Evolutionary conservation across 2,329 filamentous ascomycete species (phyloP).

Genomic region (Zelopaecilomyces penicillatus): DNA sequence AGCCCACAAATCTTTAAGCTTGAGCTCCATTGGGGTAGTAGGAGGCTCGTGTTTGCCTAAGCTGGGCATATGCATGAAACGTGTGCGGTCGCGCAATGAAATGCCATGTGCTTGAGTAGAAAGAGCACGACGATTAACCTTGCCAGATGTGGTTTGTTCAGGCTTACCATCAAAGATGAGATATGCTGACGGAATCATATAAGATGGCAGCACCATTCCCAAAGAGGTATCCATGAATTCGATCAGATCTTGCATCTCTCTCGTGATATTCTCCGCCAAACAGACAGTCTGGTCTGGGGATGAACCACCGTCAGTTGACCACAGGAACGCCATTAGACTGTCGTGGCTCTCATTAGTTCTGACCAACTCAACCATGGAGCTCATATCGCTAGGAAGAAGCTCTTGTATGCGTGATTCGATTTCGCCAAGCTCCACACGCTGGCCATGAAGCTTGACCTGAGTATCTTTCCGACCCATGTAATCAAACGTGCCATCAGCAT

Average conservation of each 20-base stretch:
- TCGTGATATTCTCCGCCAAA: conserved; percentile 4
- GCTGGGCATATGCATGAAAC: neutral
- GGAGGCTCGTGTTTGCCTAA: conserved; percentile 3
- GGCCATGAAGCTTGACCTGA: conserved; percentile 8
- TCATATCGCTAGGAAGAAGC: conserved; percentile 4
- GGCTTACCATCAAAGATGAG: conserved; percentile 9
- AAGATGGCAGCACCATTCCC: conserved; percentile 5
- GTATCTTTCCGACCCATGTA: conserved; percentile 8
- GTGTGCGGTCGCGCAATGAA: no score
- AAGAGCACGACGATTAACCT: conserved; percentile 5
- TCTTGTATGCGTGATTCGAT: conserved; percentile 7
- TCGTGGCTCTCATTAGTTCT: conserved; percentile 5
- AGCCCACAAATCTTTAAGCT: conserved; percentile 5
- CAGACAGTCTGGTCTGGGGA: neutral
- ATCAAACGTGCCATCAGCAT: conserved; percentile 7
- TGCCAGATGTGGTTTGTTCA: conserved; percentile 8
- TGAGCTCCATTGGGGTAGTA: conserved; percentile 2
- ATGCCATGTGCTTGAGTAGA: neutral
- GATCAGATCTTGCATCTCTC: conserved; percentile 3
- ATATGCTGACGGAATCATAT: conserved; percentile 11
- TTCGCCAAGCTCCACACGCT: conserved; percentile 8
- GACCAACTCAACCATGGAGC: conserved; percentile 5
- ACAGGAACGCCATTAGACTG: conserved; percentile 7
- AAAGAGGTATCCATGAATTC: conserved; percentile 5
- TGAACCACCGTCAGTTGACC: conserved; percentile 6